These are phyloP conservation scores for Termitomyces eurrhizus DNA, from an alignment of 768 basidiomycete genomes.

Conservation along the genomic window DNA sequence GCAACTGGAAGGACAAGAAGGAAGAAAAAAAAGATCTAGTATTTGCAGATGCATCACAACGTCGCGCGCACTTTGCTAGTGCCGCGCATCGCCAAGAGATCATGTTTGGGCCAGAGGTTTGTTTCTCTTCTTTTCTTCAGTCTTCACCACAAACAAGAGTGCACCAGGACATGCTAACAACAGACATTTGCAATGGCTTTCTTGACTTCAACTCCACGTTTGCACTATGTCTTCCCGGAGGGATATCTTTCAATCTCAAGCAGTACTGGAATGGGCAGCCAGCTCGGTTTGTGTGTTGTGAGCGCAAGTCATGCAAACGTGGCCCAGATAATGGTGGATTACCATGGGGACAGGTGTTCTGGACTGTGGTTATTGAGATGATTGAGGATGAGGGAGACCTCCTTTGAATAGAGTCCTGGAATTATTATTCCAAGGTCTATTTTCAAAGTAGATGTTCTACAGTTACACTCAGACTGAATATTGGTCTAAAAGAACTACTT, in stretches of 20 bases:
- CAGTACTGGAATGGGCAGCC: slow-evolving; percentile 95
- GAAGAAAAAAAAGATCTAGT: slow-evolving; percentile 13
- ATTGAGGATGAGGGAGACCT: slow-evolving; percentile 18
- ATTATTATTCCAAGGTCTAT: no score
- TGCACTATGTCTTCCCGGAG: slow-evolving; percentile 74
- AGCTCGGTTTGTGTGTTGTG: slow-evolving; percentile 35
- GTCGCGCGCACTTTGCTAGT: slow-evolving; percentile 63
- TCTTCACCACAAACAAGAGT: not conserved
- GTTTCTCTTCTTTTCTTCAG: not conserved
- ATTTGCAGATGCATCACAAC: slow-evolving; percentile 37
- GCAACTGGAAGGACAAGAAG: slow-evolving; percentile 2
- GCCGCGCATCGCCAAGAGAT: slow-evolving; percentile 53
- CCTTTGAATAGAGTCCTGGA: no score
- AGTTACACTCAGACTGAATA: no score
- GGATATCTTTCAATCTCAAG: slow-evolving; percentile 77
- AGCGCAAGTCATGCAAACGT: not conserved
- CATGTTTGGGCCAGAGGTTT: slow-evolving; percentile 56
- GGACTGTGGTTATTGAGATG: slow-evolving; percentile 52
- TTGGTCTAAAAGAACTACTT: no score
- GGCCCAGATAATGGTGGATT: slow-evolving; percentile 18
- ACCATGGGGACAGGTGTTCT: slow-evolving; percentile 49
- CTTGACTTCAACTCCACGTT: slow-evolving; percentile 66
- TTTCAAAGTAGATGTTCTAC: no score
- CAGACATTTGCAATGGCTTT: slow-evolving; percentile 87
- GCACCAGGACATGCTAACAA: slow-evolving; percentile 62